phyloP scores from a whole-genome alignment of 2,329 filamentous ascomycete genomes.

The Cytospora chrysosperma region DNA sequence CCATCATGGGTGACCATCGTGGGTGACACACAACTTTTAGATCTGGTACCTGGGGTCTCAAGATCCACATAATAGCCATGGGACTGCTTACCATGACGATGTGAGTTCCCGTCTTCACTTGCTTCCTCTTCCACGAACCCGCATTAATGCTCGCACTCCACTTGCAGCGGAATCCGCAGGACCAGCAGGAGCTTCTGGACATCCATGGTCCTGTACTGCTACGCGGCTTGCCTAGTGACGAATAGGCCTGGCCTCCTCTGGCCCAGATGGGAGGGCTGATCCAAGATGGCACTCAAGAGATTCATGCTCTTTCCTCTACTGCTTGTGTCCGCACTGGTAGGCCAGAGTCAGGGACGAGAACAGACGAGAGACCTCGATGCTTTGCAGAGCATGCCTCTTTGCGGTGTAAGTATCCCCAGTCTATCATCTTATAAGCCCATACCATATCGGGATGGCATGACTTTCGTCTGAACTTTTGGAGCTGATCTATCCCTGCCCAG shows the following conservation, averaged over 20 bases:
- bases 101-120: neutral
- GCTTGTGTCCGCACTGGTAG: neutral
- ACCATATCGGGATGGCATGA: too few species aligned
- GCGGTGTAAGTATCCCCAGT: neutral
- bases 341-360: neutral
- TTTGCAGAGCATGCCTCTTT: neutral
- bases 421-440: neutral
- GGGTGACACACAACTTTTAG: neutral
- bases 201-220: neutral
- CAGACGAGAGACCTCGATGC: neutral
- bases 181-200: neutral
- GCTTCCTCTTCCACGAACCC: neutral
- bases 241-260: neutral
- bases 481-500: conserved; percentile 9
- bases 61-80: neutral
- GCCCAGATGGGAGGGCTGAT: neutral
- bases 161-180: neutral
- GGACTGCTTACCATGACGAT: neutral
- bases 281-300: neutral
- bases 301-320: neutral
- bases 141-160: neutral
- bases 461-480: neutral
- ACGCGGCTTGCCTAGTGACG: neutral
- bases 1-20: neutral
- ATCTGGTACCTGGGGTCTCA: neutral